A percentile compares a stretch with the other conserved stretches of the same genome.
These are phyloP conservation scores for Citrus unshiu DNA, from an alignment of 345 rosid genomes.

Conservation along the genomic window DNA sequence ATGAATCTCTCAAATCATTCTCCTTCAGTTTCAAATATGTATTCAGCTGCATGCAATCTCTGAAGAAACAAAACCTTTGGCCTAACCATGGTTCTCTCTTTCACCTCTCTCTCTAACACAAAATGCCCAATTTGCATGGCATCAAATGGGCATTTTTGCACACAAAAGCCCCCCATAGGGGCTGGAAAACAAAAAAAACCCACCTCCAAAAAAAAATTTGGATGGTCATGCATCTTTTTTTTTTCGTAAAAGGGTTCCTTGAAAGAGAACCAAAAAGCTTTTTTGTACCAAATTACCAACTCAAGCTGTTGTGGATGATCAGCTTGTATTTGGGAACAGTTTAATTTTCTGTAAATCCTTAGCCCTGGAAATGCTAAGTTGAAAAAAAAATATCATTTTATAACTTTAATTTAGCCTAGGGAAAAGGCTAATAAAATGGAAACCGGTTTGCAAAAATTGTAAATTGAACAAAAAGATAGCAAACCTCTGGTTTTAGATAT, in stretches of 20 bases:
- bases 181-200: conserved; percentile 20
- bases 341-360: conserved; percentile 1
- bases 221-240: conserved; percentile 33
- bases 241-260: conserved; percentile 40
- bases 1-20: conserved; percentile 13
- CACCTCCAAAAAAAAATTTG: conserved; percentile 32
- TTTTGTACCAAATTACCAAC: conserved; percentile 27
- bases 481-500: conserved; percentile 26
- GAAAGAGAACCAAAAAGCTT: conserved; percentile 33
- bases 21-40: conserved; percentile 3
- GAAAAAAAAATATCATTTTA: conserved; percentile 29
- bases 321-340: conserved; percentile 31
- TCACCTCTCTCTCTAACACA: conserved; percentile 33
- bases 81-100: conserved; percentile 85
- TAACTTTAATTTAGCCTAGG: conserved; percentile 40
- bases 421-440: conserved; percentile 52
- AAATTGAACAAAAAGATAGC: conserved; percentile 38
- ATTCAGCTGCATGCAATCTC: conserved; percentile 13
- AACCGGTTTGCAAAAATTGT: conserved; percentile 53
- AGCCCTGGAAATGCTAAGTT: conserved; percentile 27
- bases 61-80: conserved; percentile 41
- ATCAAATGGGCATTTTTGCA: conserved; percentile 42
- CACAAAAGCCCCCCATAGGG: conserved; percentile 56
- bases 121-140: conserved; percentile 33
- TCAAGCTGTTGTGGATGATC: conserved; percentile 33